Evolutionary conservation across 352 stramenopile species (phyloP).

Genomic region (Phytophthora ohioensis): DNA sequence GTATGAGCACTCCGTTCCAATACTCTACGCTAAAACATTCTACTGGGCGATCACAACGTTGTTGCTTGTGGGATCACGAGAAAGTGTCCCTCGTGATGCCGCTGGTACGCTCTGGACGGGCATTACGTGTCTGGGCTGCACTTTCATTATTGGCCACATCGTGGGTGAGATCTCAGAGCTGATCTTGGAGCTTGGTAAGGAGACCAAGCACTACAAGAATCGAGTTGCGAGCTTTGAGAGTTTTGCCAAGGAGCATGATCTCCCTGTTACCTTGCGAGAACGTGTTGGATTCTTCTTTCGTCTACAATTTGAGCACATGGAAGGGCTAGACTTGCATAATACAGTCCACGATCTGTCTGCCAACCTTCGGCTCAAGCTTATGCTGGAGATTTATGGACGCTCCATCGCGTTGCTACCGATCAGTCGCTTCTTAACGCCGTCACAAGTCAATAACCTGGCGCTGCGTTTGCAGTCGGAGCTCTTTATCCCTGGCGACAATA

Average conservation of each 20-base stretch:
- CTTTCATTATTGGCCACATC: slow-evolving; percentile 82
- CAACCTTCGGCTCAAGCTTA: slow-evolving; percentile 76
- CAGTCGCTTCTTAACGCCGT: slow-evolving; percentile 54
- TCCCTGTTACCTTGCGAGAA: slow-evolving; percentile 53
- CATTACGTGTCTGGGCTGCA: slow-evolving; percentile 64
- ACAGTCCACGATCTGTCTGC: slow-evolving; percentile 71
- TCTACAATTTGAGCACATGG: slow-evolving; percentile 62
- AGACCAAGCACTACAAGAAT: slow-evolving; percentile 73
- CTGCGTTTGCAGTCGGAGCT: slow-evolving; percentile 68
- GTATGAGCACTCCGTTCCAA: slow-evolving; percentile 60
- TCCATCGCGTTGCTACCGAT: slow-evolving; percentile 63
- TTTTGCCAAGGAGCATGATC: slow-evolving; percentile 70
- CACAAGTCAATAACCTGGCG: slow-evolving; percentile 75
- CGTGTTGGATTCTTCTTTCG: slow-evolving; percentile 77
- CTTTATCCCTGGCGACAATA: slow-evolving; percentile 75
- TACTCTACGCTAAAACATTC: slow-evolving; percentile 72
- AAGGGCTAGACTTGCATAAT: slow-evolving; percentile 60
- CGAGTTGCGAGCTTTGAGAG: slow-evolving; percentile 78
- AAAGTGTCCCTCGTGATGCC: slow-evolving; percentile 59
- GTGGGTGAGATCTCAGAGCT: slow-evolving; percentile 81
- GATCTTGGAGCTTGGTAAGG: slow-evolving; percentile 82
- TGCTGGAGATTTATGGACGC: slow-evolving; percentile 76
- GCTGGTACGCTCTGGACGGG: slow-evolving; percentile 68
- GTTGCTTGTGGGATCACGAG: slow-evolving; percentile 63
- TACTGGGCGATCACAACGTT: slow-evolving; percentile 82